phyloP scores from a whole-genome alignment of 176 grass and related monocot species.

The Urochloa ruziziensis region DNA sequence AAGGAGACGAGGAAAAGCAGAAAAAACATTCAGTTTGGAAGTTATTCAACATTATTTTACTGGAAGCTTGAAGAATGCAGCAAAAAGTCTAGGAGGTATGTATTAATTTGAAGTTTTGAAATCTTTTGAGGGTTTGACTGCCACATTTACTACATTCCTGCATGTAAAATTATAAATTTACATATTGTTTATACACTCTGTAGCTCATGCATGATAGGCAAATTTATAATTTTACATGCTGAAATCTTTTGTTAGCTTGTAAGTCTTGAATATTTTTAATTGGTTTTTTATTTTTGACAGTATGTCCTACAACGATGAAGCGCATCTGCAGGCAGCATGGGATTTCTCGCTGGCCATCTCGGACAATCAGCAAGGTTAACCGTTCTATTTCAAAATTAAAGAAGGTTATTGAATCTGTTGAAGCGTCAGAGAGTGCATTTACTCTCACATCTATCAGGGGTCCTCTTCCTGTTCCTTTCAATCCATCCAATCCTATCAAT shows the following conservation, averaged over 20 bases:
- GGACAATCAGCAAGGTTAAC: slow-evolving; percentile 72
- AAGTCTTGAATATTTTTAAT: slow-evolving; percentile 1
- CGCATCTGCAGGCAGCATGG: slow-evolving; percentile 81
- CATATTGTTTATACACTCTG: not conserved
- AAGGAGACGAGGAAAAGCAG: slow-evolving; percentile 63
- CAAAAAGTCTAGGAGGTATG: slow-evolving; percentile 63
- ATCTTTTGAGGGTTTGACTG: not conserved
- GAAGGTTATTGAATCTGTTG: slow-evolving; percentile 59
- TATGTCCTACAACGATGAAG: slow-evolving; percentile 83
- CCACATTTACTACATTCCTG: not conserved
- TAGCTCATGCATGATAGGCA: not conserved
- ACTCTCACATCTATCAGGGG: slow-evolving; percentile 32
- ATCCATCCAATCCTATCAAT: slow-evolving; percentile 6
- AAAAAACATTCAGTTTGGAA: slow-evolving; percentile 66
- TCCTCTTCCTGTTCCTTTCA: slow-evolving; percentile 29
- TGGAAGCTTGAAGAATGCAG: slow-evolving; percentile 66
- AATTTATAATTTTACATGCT: too few relatives aligned
- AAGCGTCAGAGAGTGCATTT: slow-evolving; percentile 42
- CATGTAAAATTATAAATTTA: not conserved
- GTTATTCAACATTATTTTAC: slow-evolving; percentile 75
- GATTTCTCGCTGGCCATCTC: slow-evolving; percentile 64
- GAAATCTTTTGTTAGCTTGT: not conserved
- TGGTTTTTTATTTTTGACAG: slow-evolving; percentile 30
- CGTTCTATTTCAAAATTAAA: slow-evolving; percentile 64
- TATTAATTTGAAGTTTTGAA: not conserved